Base-by-base conservation (phyloP, 2,329 filamentous ascomycete species). In the Plenodomus tracheiphilus region DNA sequence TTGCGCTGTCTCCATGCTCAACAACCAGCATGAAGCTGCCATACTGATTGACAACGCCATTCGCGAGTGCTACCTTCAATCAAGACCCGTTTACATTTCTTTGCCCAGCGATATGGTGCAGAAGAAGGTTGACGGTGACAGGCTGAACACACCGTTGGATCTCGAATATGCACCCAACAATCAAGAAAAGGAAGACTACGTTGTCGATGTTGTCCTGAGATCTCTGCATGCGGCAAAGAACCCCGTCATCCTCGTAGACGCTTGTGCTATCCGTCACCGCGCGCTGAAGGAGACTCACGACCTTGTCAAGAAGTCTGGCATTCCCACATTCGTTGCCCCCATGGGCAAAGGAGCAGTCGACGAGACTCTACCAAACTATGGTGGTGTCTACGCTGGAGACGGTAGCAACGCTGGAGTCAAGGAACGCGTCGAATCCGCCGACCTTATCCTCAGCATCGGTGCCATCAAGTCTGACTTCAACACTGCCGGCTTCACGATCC, bases 291-390 rank as follows among this genome's bases (percentile, higher is more conserved):
- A 94, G 70, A 85, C 91, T 16, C 84, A 89, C 59, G 81, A 83
- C 7, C 77, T 96, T 15, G 77, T 95, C 43, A 78, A 86, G 51
- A 89, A 86, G 71, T 89, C 89, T 1, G 79, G 83, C 3, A 77
- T 96, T 7, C 91, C 91, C 4, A 87, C 89, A 0, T 95, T 94
- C 61, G 88, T 92, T n/a, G 88, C 90, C 0, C 89, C 91, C 2
- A 95, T 95, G 88, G 91, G 91, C 39, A 96, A 96, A 75, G 84
- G 90, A 16, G 88, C 88, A 17, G 82, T 96, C 39, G 82, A 94
- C 62, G 91, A 96, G 72, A 82, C 81, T 2, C 80, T 88, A 39
- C 77, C 81, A n/a, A 88, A 83, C 64, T 96, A 87, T 59, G 88
- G 88, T 18, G 91, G 91, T 55, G 88, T 96, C 4, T 95, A 96